Conservation (phyloP, 768 basidiomycete genomes). For the Fomitopsis serialis region DNA sequence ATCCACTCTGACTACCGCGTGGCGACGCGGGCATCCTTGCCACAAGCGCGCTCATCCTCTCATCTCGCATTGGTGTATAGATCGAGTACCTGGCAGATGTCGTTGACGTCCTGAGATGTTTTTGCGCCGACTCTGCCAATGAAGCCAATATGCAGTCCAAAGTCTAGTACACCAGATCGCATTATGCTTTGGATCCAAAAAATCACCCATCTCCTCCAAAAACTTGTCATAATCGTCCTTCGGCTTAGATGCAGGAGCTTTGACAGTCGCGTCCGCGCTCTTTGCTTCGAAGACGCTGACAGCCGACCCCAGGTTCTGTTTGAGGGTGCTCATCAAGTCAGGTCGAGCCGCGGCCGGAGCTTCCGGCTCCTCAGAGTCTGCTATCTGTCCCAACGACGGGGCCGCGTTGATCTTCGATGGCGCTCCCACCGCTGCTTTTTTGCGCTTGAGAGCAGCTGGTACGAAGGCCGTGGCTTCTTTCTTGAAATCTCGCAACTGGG, state of each 20-base stretch:
- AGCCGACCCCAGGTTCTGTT: conserved; percentile 50
- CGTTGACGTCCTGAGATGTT: too few species aligned
- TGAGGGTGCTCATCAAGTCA: conserved; percentile 60
- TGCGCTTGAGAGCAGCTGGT: conserved; percentile 76
- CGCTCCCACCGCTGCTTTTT: conserved; percentile 38
- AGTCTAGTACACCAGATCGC: too few species aligned
- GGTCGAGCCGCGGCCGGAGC: conserved; percentile 42
- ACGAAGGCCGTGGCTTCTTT: conserved; percentile 94
- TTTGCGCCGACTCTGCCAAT: too few species aligned
- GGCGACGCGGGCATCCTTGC: not conserved
- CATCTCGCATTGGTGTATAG: too few species aligned
- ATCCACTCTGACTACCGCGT: not conserved
- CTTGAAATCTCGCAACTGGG: conserved; percentile 87
- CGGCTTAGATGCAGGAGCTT: conserved; percentile 31
- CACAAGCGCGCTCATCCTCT: not conserved
- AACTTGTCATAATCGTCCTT: conserved; percentile 76
- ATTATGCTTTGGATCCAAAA: conserved; percentile 31
- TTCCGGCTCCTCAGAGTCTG: conserved; percentile 27
- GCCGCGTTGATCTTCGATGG: conserved; percentile 56
- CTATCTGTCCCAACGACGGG: conserved; percentile 40
- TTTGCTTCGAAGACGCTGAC: conserved; percentile 18
- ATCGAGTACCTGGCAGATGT: too few species aligned
- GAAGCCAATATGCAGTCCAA: not conserved
- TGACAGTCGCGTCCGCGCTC: conserved; percentile 15
- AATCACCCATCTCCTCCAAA: conserved; percentile 70